Evolutionary conservation across 2,329 filamentous ascomycete genomes (phyloP).

Genomic region (Graphium sp.): DNA sequence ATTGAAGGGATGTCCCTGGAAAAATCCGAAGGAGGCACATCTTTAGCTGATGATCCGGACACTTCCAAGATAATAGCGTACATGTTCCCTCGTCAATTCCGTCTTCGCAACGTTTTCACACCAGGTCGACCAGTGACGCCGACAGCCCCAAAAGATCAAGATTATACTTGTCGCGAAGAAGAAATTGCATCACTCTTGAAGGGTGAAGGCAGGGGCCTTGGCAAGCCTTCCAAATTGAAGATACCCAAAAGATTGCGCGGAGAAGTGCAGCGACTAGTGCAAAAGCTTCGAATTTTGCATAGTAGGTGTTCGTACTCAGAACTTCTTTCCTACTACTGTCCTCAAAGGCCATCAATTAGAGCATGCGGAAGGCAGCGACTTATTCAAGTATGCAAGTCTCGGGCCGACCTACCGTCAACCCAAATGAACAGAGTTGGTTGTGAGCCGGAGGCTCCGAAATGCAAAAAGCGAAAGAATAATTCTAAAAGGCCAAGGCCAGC

Average conservation of each 20-base stretch:
- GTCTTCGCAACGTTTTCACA: conserved; percentile 83
- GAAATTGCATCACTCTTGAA: conserved; percentile 40
- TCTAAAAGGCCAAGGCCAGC: not conserved
- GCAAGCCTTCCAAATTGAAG: conserved; percentile 11
- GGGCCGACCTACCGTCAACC: conserved; percentile 1
- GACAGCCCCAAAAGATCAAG: conserved; percentile 59
- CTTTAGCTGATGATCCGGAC: conserved; percentile 14
- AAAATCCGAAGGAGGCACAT: conserved; percentile 10
- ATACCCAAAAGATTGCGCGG: conserved; percentile 57
- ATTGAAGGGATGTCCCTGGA: not conserved
- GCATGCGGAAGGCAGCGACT: not conserved
- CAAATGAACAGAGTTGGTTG: not conserved
- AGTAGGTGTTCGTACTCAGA: conserved; percentile 62
- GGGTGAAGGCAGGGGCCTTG: too few relatives aligned
- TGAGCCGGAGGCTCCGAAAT: too few relatives aligned
- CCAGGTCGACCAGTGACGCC: conserved; percentile 45
- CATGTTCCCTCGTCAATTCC: conserved; percentile 83
- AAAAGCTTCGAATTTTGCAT: conserved; percentile 54
- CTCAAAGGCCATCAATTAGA: conserved; percentile 14
- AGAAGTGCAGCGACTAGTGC: conserved; percentile 37
- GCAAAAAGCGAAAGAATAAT: conserved; percentile 2
- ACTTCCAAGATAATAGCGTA: conserved; percentile 71
- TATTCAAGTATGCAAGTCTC: not conserved
- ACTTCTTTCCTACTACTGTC: conserved; percentile 69
- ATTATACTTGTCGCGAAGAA: conserved; percentile 72